Conservation (phyloP, 116 monocot species). For the Iris pallida region DNA sequence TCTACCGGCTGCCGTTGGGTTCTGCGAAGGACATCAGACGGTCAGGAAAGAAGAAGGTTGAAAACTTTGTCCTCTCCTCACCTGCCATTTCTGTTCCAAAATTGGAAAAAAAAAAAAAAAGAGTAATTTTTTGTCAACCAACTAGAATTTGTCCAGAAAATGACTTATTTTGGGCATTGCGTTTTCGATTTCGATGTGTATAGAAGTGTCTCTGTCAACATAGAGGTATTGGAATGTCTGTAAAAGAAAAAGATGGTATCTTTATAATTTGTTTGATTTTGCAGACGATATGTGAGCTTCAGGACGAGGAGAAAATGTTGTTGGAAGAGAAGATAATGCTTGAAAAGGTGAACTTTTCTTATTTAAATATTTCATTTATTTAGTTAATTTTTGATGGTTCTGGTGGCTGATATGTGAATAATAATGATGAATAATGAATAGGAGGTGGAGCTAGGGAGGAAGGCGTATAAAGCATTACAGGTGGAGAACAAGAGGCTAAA, state of each 20-base stretch:
- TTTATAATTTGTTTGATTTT: background rate
- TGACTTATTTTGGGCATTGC: too few relatives aligned
- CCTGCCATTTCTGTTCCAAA: background rate
- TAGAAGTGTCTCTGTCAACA: too few relatives aligned
- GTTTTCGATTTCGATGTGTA: too few relatives aligned
- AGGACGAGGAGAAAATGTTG: conserved; percentile 9
- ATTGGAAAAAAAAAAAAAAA: too few relatives aligned
- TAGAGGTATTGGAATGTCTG: too few relatives aligned
- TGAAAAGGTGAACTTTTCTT: conserved; percentile 2
- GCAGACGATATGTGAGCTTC: conserved; percentile 12
- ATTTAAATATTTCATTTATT: background rate
- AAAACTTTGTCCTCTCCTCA: background rate
- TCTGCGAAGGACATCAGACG: background rate
- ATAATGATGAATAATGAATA: background rate
- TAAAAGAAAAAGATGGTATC: too few relatives aligned
- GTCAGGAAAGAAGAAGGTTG: conserved; percentile 10
- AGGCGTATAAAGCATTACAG: background rate
- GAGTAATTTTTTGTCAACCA: too few relatives aligned
- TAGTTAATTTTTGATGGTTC: background rate
- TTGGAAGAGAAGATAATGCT: conserved; percentile 7
- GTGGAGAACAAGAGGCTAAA: conserved; percentile 15
- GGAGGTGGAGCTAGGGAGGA: conserved; percentile 8
- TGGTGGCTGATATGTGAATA: background rate
- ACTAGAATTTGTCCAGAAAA: too few relatives aligned
- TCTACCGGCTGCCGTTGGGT: background rate